Base-by-base conservation (phyloP, 805 yeast genomes). In the Yarrowia porcina region DNA sequence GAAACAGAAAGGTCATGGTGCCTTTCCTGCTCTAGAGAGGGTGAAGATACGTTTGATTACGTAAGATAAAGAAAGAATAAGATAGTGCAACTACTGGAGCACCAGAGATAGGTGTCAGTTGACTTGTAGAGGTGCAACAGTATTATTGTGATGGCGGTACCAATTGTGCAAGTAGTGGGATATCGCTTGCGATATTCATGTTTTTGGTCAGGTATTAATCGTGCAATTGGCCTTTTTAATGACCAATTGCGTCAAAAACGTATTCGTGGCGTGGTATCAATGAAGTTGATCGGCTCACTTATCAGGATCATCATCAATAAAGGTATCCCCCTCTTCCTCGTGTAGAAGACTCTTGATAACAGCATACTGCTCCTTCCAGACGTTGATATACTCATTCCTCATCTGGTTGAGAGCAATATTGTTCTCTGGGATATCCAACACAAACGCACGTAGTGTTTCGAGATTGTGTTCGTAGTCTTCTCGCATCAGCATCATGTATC, bases 1-100 rank as follows among this genome's bases (percentile, higher is more conserved):
- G 84, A 69, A 80, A 83, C 72, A 87, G 91, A 76, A 87, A 90
- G 72, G 87, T 89, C 66, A 79, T 86, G 75, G 77, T 94, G 68
- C 99, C 99, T 23, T 90, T 74, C 69, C 67, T 92, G 32, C 79
- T 84, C 64, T 90, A 73, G 28, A 27, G 30, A 18, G n/a, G n/a
- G n/a, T n/a, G n/a, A 15, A 8, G 8, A 15, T 9, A 15, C 44
- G 9, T 7, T 15, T 39, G 27, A 21, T 13, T 41, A 41, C 13
- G 45, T 21, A 23, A 13, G 15, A 39, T 21, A 39, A 39, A 39
- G 44, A 39, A 39, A 38, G 27, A 38, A 38, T 12, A n/a, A 39
- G 27, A 21, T n/a, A n/a, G n/a, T n/a, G n/a, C n/a, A n/a, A n/a
- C n/a, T n/a, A n/a, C n/a, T n/a, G n/a, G n/a, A n/a, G n/a, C n/a